These are phyloP conservation scores for Pyricularia grisea DNA, from an alignment of 2,329 filamentous ascomycete species.

Conservation along the genomic window DNA sequence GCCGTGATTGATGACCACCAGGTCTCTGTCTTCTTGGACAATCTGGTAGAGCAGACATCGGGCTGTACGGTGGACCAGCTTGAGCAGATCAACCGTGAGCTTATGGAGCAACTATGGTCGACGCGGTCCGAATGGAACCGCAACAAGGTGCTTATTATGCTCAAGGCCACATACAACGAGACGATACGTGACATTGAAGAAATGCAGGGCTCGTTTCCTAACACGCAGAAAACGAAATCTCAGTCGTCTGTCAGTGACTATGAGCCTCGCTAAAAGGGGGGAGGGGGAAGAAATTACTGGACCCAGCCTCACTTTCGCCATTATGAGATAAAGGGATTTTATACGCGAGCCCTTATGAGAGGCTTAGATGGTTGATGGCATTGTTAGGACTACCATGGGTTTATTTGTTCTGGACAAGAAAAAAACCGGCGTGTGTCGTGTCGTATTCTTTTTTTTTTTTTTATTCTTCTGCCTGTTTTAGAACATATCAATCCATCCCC, in stretches of 20 bases:
- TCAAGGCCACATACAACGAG: constrained; percentile 66
- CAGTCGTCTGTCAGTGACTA: not conserved
- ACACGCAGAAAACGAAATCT: constrained; percentile 26
- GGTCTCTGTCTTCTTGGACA: constrained; percentile 48
- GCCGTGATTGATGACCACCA: constrained; percentile 36
- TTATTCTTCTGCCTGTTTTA: not conserved
- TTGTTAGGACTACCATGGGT: not conserved
- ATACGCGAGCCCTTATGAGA: not conserved
- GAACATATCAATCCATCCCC: not conserved
- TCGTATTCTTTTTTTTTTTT: not conserved
- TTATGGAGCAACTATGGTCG: constrained; percentile 88
- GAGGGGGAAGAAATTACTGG: too few species aligned
- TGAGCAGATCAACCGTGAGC: constrained; percentile 80
- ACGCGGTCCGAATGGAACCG: constrained; percentile 76
- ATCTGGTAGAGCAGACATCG: constrained; percentile 57
- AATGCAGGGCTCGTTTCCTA: constrained; percentile 32
- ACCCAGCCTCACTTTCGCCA: not conserved
- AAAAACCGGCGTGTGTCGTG: not conserved
- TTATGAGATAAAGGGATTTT: not conserved
- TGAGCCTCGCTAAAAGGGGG: not conserved
- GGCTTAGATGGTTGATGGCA: not conserved
- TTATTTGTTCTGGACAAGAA: not conserved
- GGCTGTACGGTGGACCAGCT: constrained; percentile 87
- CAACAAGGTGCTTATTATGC: constrained; percentile 47
- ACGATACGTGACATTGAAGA: constrained; percentile 59